Evolutionary conservation across 495 filamentous ascomycete species (phyloP), one percentile per base, ranked within the genome.

Genomic region (Trichoderma reesei): DNA sequence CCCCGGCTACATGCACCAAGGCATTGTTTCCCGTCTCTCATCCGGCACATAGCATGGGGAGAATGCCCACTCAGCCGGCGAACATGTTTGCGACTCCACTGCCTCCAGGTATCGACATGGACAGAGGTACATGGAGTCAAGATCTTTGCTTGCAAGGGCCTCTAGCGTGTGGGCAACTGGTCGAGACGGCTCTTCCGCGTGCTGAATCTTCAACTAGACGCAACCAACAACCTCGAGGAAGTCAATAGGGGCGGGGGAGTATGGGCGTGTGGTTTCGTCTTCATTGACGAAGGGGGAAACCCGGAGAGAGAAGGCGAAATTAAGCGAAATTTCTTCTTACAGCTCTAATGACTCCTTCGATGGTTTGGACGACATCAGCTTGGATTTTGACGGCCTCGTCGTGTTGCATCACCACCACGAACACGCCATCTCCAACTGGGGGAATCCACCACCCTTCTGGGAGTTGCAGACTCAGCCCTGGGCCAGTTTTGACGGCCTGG

Each of bases 1-100:
- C 34, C 46, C 41, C 31, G 51, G 51, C 51, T 56, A 34, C 26
- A 56, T 34, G 51, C 51, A 56, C 26, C 51, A 56, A 33, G 51
- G 51, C 51, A 33, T 56, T 9, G 13, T 56, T 56, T 34, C 51
- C 51, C 51, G 51, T 34, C 51, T 56, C 51, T 34, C 11, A 26
- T 56, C 26, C 26, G 26, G 31, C 20, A 56, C 51, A 56, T 26
- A 26, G 26, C 51, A 31, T 13, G 34, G 26, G 51, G 9, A 7
- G 42, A 5, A 14, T 46, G 42, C n/a, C 42, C 42, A 46, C n/a
- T 18, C 3, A 5, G 33, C 51, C 33, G 18, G 26, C 26, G 26
- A 26, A 26, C 26, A 26, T 56, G 18, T 31, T 8, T 26, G 14
- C 5, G 7, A 36, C 20, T 56, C 20, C 51, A 34, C 51, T 9